These are phyloP conservation scores for Pyrenophora tritici-repentis DNA, from an alignment of 2,329 filamentous ascomycete species.

Conservation along the genomic window DNA sequence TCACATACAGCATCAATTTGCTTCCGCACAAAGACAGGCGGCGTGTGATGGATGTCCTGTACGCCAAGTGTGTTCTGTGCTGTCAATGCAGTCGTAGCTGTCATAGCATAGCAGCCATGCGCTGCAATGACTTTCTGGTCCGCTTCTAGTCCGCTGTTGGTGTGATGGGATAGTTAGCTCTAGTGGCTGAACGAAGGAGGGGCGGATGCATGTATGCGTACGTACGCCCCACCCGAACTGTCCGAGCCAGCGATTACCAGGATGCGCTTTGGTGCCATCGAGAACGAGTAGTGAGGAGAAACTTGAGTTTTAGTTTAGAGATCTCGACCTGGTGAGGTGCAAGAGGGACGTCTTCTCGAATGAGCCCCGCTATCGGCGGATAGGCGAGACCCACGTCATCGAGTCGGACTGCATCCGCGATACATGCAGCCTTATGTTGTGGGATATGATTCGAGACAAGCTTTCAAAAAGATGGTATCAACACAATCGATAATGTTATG, in stretches of 20 bases:
- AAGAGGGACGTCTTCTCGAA: slow-evolving; percentile 8
- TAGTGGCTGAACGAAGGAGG: slow-evolving; percentile 15
- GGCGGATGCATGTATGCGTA: slow-evolving; percentile 51
- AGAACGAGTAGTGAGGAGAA: neutral
- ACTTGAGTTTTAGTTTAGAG: neutral
- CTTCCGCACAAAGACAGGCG: slow-evolving; percentile 76
- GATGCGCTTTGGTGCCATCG: slow-evolving; percentile 58
- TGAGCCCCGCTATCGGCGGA: slow-evolving; percentile 33
- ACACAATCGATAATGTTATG: no score
- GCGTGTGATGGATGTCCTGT: slow-evolving; percentile 77
- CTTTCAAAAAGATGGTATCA: no score
- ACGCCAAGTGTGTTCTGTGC: slow-evolving; percentile 92
- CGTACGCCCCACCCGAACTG: slow-evolving; percentile 86
- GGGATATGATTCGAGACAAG: no score
- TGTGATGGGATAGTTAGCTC: slow-evolving; percentile 48
- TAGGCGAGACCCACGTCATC: slow-evolving; percentile 35
- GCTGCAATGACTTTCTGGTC: slow-evolving; percentile 94
- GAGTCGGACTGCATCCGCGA: slow-evolving; percentile 4
- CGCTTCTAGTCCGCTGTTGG: slow-evolving; percentile 76
- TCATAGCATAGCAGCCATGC: slow-evolving; percentile 95
- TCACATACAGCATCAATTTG: slow-evolving; percentile 84
- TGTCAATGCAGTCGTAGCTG: slow-evolving; percentile 92
- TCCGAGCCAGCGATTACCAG: slow-evolving; percentile 88
- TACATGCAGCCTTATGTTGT: neutral
- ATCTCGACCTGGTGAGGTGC: neutral